phyloP scores from a whole-genome alignment of 1,284 basidiomycete species.

The Wolfiporia cocos region DNA sequence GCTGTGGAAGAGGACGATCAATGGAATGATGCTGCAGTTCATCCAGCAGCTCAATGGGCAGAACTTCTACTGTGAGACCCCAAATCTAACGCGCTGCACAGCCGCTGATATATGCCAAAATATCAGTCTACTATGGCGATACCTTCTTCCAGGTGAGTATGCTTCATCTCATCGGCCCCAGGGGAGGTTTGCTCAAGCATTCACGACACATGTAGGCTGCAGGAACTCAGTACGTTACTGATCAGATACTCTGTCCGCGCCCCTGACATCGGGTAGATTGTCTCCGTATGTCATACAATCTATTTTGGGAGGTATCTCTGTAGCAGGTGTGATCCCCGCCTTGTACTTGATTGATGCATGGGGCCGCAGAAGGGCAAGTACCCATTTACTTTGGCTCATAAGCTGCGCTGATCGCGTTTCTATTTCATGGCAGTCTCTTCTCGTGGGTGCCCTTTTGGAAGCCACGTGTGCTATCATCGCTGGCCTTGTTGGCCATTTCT shows the following conservation, averaged over 20 bases:
- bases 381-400: background rate
- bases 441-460: conserved; percentile 62
- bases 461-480: conserved; percentile 61
- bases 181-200: no score
- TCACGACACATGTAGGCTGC: conserved; percentile 60
- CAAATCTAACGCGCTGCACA: background rate
- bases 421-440: conserved; percentile 40
- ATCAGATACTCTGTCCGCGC: background rate
- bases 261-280: no score
- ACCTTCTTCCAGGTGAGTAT: conserved; percentile 61
- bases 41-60: conserved; percentile 77
- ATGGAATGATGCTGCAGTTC: conserved; percentile 80
- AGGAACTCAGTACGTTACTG: conserved; percentile 49
- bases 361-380: conserved; percentile 52
- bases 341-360: conserved; percentile 60
- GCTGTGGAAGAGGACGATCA: conserved; percentile 67
- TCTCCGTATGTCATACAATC: conserved; percentile 70
- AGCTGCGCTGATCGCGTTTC: no score
- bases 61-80: conserved; percentile 61
- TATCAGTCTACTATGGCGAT: conserved; percentile 72
- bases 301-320: conserved; percentile 65
- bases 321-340: conserved; percentile 60
- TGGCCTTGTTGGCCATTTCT: conserved; percentile 67
- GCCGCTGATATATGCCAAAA: background rate
- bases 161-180: no score